These are phyloP conservation scores for Aspergillus oerlinghausenensis DNA, from an alignment of 2,329 filamentous ascomycete species.

Conservation along the genomic window DNA sequence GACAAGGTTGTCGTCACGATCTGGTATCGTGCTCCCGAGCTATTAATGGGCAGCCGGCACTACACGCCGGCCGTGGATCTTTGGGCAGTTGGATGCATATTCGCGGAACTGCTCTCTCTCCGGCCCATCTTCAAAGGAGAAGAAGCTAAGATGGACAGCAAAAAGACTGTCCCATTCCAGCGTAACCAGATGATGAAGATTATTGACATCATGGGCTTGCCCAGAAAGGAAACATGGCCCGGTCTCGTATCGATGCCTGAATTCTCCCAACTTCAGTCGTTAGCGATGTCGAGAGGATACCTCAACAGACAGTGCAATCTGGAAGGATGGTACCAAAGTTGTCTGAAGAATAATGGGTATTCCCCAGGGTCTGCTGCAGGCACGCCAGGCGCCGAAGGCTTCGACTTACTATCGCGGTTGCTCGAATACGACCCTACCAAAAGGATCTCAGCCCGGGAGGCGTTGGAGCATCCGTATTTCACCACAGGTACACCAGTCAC, in stretches of 20 bases:
- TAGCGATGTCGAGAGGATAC: slow-evolving; percentile 44
- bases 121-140: slow-evolving; percentile 97
- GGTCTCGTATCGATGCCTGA: slow-evolving; percentile 82
- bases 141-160: slow-evolving; percentile 97
- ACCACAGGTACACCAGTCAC: slow-evolving; percentile 63
- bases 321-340: slow-evolving; percentile 75
- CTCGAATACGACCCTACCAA: slow-evolving; percentile 91
- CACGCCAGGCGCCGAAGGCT: slow-evolving; percentile 69
- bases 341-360: slow-evolving; percentile 57
- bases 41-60: slow-evolving; percentile 87
- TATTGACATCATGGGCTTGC: slow-evolving; percentile 89
- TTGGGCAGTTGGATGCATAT: slow-evolving; percentile 97
- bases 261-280: slow-evolving; percentile 62
- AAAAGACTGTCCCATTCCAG: slow-evolving; percentile 96
- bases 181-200: slow-evolving; percentile 99
- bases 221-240: slow-evolving; percentile 84
- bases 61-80: slow-evolving; percentile 97
- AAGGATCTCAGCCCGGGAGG: slow-evolving; percentile 79
- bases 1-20: slow-evolving; percentile 99
- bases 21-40: slow-evolving; percentile 94
- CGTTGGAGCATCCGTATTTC: slow-evolving; percentile 90
- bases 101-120: slow-evolving; percentile 84
- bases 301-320: slow-evolving; percentile 55
- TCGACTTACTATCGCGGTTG: slow-evolving; percentile 73
- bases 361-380: slow-evolving; percentile 46